Base-by-base conservation (phyloP, 2,329 filamentous ascomycete species). In the Ascochyta koolunga region DNA sequence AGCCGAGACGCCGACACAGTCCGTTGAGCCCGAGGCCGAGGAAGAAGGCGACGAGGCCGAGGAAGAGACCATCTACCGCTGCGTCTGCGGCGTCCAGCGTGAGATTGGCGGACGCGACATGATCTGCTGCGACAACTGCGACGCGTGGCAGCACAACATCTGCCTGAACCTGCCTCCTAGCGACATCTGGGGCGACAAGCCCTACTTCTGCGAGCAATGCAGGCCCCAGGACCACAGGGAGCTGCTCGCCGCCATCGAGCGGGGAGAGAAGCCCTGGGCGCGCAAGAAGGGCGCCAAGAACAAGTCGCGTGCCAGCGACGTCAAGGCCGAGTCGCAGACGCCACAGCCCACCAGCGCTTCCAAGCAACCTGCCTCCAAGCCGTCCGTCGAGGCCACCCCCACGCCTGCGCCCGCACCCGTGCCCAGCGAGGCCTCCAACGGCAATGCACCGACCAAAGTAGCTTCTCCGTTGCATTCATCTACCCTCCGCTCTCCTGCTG, bases 71-170 rank as follows among this genome's bases (percentile, higher is more conserved):
- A 84, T 95, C 62, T 96, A 98, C 61, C 89, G 93, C 63, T 99
- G 93, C 75, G 89, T 97, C 43, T 99, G 93, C 71, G 93, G 95
- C 63, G 89, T 91, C 54, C 90, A 90, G 38, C 68, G 68, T 59
- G 90, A 93, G 64, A 90, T 96, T 64, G 88, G 90, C 13, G 90
- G 89, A 62, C 89, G 95, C 66, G 88, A 92, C 46, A 98, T 96
- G 92, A 96, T 99, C 68, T 91, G 90, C 57, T 99, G 95, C 79
- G 95, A 99, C 75, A 86, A 85, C 40, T 99, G 95, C 76, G 86
- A 86, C 42, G 93, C 89, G 36, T 99, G 95, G 95, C 95, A 99
- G 77, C 95, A 99, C 77, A 97, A 97, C 69, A 88, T 96, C 60
- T 99, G 95, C 73, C 91, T 99, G 81, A 91, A 91, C 47, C 85